Base-by-base conservation (phyloP, 768 basidiomycete species). In the Amanita subjunquillea region DNA sequence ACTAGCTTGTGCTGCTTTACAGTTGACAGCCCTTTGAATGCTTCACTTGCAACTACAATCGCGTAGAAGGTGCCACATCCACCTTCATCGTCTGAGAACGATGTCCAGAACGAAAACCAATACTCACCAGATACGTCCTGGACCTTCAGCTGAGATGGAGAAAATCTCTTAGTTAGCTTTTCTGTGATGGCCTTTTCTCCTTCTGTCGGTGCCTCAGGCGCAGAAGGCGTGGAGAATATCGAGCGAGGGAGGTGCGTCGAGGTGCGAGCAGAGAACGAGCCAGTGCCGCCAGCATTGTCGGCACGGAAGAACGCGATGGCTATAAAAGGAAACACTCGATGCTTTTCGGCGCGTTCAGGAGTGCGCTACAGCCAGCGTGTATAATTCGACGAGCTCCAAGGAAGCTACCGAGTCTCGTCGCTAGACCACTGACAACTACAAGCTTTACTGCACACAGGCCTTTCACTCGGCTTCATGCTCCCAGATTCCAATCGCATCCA, bases 41-140 rank as follows among this genome's bases (percentile, higher is more conserved):
- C 76, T n/a, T 80, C 66, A 54, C 90, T 92, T 3, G 87, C 79
- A 56, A 99, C 88, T 10, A 79, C 77, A 56, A 99, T 94, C 40
- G 93, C 89, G 60, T 95, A 99, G 69, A 98, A 99, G 3, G 84
- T 78, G n/a, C 96, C 96, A 63, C 96, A 98, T 22, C 96, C 96
- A 50, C 93, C 95, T 96, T 41, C 15, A 34, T 29, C 57, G 27
- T 27, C 41, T 34, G 41, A 42, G 41, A 42, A 42, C 10, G 22
- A 23, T 23, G 41, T 20, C 20, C 20, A 12, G 41, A 23, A 22
- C 20, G 17, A 22, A 20, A 23, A 2, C 4, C 53, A 43, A 44
- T n/a, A 44, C 78, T 56, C 22, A 93, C 95, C 95, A 25, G 94
- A 98, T n/a, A 94, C 80, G 66, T 99, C 95, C 69, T 93, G 84